A percentile compares a stretch with the other conserved stretches of the same genome.
Evolutionary conservation across 2,329 filamentous ascomycete genomes (phyloP).

Genomic region (Monosporascus sp.): DNA sequence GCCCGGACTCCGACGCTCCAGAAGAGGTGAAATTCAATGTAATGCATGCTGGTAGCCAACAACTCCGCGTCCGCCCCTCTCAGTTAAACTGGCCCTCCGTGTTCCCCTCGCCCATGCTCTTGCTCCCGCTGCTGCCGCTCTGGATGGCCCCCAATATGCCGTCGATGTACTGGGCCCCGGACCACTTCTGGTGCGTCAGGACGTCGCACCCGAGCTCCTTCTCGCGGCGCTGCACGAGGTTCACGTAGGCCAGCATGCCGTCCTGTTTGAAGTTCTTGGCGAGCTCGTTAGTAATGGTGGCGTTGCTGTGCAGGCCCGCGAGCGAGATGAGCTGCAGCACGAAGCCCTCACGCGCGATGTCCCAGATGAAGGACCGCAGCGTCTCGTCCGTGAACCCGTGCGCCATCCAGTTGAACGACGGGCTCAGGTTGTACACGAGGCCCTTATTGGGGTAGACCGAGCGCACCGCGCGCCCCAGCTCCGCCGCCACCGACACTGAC

Average conservation of each 20-base stretch:
- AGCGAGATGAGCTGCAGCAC: slow-evolving; percentile 63
- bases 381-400: slow-evolving; percentile 83
- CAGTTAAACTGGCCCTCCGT: slow-evolving; percentile 65
- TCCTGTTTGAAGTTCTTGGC: slow-evolving; percentile 78
- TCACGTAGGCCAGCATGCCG: slow-evolving; percentile 97
- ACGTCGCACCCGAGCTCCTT: slow-evolving; percentile 89
- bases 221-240: slow-evolving; percentile 81
- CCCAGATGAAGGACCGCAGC: slow-evolving; percentile 91
- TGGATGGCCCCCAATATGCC: slow-evolving; percentile 86
- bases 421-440: slow-evolving; percentile 92
- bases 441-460: slow-evolving; percentile 69
- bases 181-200: slow-evolving; percentile 91
- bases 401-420: slow-evolving; percentile 97
- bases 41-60: neutral
- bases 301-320: slow-evolving; percentile 61
- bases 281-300: slow-evolving; percentile 64
- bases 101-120: slow-evolving; percentile 92
- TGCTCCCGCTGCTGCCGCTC: slow-evolving; percentile 81
- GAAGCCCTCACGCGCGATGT: slow-evolving; percentile 83
- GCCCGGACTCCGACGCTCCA: neutral
- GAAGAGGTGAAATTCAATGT: neutral
- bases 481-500: slow-evolving; percentile 67
- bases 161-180: slow-evolving; percentile 67
- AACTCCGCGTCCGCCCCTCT: neutral
- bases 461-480: slow-evolving; percentile 73